Base-by-base conservation (phyloP, 306 rosid genomes). In the Arachis stenosperma region DNA sequence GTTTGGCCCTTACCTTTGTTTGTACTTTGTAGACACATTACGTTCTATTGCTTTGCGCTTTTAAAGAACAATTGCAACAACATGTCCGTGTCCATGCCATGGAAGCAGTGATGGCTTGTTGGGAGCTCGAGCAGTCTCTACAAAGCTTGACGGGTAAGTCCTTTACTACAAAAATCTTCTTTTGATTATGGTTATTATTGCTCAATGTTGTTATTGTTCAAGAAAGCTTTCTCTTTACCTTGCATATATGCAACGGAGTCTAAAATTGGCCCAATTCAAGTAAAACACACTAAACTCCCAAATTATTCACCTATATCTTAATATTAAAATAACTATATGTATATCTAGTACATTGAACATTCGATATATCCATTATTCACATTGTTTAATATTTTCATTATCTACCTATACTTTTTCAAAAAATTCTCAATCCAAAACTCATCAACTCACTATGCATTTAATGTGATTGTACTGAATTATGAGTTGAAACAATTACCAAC, bases 31-130 rank as follows among this genome's bases (percentile, higher is more conserved):
- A 90, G 94, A 87, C 97, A 37, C 87, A 91, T 65, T 88, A 91
- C 65, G 90, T 91, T 60, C 73, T 91, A 22, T 73, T 91, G 83
- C 89, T 91, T 2, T 88, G 94, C 61, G 88, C 97, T 44, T 88
- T 91, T 73, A 91, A 91, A 82, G 95, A 91, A 73, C 92, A 91
- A 60, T 69, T 91, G 88, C 97, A 91, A 52, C 97, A 89, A 60
- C 97, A 91, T 81, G 97, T 91, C 44, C 86, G 92, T 40, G 89
- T 89, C 65, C 97, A 91, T 84, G 97, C 97, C 41, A 91, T 88
- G 94, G 95, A 91, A 68, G 97, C 97, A n/a, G 97, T 91, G 52
- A 87, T 88, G 97, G 92, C 95, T 67, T 91, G 97, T 73, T 91
- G 97, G 97, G 95, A 91, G 81, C 90, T 91, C 27, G 95, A 91